Evolutionary conservation across 2,329 filamentous ascomycete genomes (phyloP), one percentile per base, ranked within the genome.

Genomic region (Colletotrichum theobromicola): DNA sequence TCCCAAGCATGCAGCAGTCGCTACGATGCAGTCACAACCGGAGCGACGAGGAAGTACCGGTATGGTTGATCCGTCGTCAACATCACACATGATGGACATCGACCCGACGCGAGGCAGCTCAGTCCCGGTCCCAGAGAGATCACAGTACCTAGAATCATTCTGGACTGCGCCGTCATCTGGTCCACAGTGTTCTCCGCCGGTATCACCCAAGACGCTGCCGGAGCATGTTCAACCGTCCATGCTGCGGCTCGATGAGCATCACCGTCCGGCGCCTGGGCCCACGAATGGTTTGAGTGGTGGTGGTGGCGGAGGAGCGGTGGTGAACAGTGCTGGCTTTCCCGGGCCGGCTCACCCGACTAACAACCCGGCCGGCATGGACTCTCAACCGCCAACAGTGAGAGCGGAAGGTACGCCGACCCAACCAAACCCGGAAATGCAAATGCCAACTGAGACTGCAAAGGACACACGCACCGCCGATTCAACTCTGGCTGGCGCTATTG

Each of bases 131-230:
- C 74, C 85, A 15, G 81, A 83, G 46, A 83, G 79, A 18, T 84
- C 83, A 50, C 74, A 70, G 15, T 79, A 85, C 34, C 75, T 81
- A 26, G 72, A 67, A 4, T 70, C 57, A 10, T 70, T 78, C 15
- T 76, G 74, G 58, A 76, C 69, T 5, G 70, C 72, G 50, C 74
- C 73, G 8, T 35, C 72, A 6, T 74, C 60, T 13, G 77, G 80
- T 61, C 76, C 78, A 8, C 72, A 75, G 6, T 79, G 78, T 65
- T 81, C 84, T 10, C 82, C 82, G 6, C 80, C 81, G 10, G 78
- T 86, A 8, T 85, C 84, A 7, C 84, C 83, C 7, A 85, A 81
- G 64, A 80, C 83, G 6, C 32, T 76, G 15, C 77, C 75, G 18
- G 70, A 67, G 37, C 72, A 69, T 7, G 30, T 72, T 5, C 26